Percentiles rank a stretch among this genome's conserved stretches.
These are phyloP conservation scores for Teratosphaeria gauchensis DNA, from an alignment of 2,329 filamentous ascomycete species.

Conservation along the genomic window DNA sequence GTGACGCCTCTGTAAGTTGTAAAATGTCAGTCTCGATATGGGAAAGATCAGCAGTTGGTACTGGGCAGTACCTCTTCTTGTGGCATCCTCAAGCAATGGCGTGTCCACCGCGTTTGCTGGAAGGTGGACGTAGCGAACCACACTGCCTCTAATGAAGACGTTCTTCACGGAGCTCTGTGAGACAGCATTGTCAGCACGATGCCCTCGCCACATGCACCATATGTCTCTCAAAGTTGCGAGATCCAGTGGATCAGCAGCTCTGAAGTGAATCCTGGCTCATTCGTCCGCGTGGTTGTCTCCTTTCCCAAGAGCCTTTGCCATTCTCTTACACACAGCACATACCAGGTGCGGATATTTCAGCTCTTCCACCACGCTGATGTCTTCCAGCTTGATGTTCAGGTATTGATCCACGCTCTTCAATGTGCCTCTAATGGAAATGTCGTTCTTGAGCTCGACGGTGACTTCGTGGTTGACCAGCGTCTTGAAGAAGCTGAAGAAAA, in stretches of 20 bases:
- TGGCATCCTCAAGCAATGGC: conserved; percentile 80
- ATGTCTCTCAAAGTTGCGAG: no score
- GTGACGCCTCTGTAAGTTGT: conserved; percentile 7
- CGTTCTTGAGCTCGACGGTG: conserved; percentile 98
- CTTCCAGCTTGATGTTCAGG: conserved; percentile 97
- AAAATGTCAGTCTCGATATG: background rate
- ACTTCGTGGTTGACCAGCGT: conserved; percentile 95
- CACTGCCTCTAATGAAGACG: conserved; percentile 88
- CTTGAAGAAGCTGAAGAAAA: conserved; percentile 62
- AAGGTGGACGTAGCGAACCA: conserved; percentile 86
- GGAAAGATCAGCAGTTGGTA: background rate
- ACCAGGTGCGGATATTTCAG: conserved; percentile 90
- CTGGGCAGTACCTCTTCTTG: conserved; percentile 60
- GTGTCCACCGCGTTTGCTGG: conserved; percentile 76
- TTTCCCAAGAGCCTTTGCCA: background rate
- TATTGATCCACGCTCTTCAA: conserved; percentile 98
- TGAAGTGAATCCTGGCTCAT: no score
- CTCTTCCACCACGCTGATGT: conserved; percentile 87
- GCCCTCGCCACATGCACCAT: background rate
- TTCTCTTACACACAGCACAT: conserved; percentile 13
- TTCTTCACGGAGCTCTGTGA: conserved; percentile 72
- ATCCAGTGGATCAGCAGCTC: no score
- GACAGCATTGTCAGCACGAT: background rate
- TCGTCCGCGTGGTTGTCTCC: no score
- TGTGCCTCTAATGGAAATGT: conserved; percentile 90